phyloP scores from a whole-genome alignment of 2,329 filamentous ascomycete species.

The Aspergillus ustus region DNA sequence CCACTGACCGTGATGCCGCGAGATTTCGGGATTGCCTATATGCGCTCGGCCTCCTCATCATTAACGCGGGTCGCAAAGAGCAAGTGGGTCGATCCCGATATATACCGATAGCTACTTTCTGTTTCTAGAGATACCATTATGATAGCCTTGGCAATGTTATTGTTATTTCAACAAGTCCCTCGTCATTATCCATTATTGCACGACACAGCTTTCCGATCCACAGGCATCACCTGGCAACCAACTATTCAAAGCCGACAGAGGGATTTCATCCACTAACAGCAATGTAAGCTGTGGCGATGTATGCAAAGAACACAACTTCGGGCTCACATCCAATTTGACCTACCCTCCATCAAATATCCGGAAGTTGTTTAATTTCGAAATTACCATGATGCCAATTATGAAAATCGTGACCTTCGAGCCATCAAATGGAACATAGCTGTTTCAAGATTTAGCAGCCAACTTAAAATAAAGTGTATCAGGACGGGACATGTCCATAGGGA shows the following conservation, averaged over 20 bases:
- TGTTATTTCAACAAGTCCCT: neutral
- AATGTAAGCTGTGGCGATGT: neutral
- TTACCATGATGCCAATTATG: neutral
- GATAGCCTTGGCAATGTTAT: conserved; percentile 23
- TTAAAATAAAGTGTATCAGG: neutral
- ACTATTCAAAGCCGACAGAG: neutral
- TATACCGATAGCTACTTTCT: conserved; percentile 34
- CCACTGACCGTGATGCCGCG: conserved; percentile 22
- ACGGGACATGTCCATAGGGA: neutral
- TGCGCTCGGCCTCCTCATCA: conserved; percentile 27
- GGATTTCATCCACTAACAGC: neutral
- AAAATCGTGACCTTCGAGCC: neutral
- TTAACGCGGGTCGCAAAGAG: conserved; percentile 31
- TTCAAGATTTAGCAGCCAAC: neutral
- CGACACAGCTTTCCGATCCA: neutral
- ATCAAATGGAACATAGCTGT: neutral
- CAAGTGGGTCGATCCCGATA: conserved; percentile 42
- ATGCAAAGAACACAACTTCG: neutral
- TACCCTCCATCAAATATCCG: neutral
- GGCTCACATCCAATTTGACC: neutral
- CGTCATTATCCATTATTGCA: neutral
- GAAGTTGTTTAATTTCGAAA: neutral
- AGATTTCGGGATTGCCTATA: conserved; percentile 27
- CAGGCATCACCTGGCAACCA: neutral
- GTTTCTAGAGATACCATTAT: conserved; percentile 28